Conservation (phyloP, 495 filamentous ascomycete genomes). For the Talaromyces wortmannii region DNA sequence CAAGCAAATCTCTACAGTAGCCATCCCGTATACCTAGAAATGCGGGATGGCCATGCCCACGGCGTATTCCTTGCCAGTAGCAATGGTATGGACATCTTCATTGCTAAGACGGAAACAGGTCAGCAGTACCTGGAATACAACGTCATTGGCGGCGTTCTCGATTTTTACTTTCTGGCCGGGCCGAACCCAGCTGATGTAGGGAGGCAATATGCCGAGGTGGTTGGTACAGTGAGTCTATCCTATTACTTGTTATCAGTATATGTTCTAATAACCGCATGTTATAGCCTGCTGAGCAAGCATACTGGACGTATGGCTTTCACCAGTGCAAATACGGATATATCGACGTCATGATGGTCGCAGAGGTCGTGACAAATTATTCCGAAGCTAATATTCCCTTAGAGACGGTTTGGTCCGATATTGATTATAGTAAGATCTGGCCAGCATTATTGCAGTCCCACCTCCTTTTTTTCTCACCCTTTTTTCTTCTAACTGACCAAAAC, state of each 20-base stretch:
- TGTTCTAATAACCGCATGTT: neutral
- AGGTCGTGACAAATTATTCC: constrained; percentile 42
- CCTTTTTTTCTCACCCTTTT: too few species aligned
- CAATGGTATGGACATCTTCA: constrained; percentile 62
- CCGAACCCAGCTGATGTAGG: constrained; percentile 42
- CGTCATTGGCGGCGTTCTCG: constrained; percentile 46
- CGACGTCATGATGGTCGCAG: constrained; percentile 39
- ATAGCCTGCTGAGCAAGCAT: constrained; percentile 46
- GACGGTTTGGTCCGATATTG: constrained; percentile 51
- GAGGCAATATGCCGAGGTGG: constrained; percentile 34
- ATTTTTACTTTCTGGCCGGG: constrained; percentile 48
- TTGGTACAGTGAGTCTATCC: constrained; percentile 12
- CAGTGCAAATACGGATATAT: constrained; percentile 52
- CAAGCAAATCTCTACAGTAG: constrained; percentile 44
- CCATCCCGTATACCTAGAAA: constrained; percentile 50
- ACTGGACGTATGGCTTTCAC: constrained; percentile 48
- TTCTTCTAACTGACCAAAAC: neutral
- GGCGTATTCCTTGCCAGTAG: constrained; percentile 51
- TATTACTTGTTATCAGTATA: too few species aligned
- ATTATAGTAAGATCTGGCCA: constrained; percentile 7
- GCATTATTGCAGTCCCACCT: too few species aligned
- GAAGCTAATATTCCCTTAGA: constrained; percentile 44
- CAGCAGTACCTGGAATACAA: constrained; percentile 65
- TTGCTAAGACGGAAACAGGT: constrained; percentile 21
- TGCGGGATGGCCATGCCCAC: constrained; percentile 43